A percentile compares a stretch with the other conserved stretches of the same genome.
Evolutionary conservation across 306 rosid species (phyloP).

Genomic region (Lupinus albus): DNA sequence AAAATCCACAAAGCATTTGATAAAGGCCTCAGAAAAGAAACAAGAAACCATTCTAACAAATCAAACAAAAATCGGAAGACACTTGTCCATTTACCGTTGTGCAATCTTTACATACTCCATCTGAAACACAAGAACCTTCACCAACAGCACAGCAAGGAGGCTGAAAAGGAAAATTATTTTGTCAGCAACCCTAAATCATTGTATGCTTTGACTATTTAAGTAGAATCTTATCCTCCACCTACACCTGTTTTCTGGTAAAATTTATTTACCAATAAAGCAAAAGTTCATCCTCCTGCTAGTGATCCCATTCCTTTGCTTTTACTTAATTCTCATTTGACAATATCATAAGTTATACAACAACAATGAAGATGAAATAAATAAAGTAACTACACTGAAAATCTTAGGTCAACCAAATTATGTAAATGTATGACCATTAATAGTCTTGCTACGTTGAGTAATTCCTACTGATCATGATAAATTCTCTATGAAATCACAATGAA

Average conservation of each 20-base stretch:
- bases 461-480: neutral
- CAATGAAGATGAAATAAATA: constrained; percentile 30
- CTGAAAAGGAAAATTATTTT: constrained; percentile 51
- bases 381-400: constrained; percentile 29
- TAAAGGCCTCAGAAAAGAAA: constrained; percentile 39
- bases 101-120: constrained; percentile 86
- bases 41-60: neutral
- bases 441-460: constrained; percentile 16
- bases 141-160: constrained; percentile 86
- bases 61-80: constrained; percentile 21
- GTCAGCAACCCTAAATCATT: too few relatives aligned
- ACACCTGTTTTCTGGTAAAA: constrained; percentile 21
- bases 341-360: constrained; percentile 11
- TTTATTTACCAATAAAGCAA: constrained; percentile 19
- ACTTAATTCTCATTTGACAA: constrained; percentile 24
- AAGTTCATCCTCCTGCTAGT: constrained; percentile 13
- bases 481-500: constrained; percentile 24
- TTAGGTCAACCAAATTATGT: constrained; percentile 12
- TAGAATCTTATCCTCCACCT: constrained; percentile 25
- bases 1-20: constrained; percentile 39
- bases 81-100: constrained; percentile 77
- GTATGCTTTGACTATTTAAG: constrained; percentile 3
- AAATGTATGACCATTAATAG: constrained; percentile 28
- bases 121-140: constrained; percentile 65
- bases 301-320: constrained; percentile 28